Evolutionary conservation across 2,329 filamentous ascomycete species (phyloP).

Genomic region (Exophiala xenobiotica): DNA sequence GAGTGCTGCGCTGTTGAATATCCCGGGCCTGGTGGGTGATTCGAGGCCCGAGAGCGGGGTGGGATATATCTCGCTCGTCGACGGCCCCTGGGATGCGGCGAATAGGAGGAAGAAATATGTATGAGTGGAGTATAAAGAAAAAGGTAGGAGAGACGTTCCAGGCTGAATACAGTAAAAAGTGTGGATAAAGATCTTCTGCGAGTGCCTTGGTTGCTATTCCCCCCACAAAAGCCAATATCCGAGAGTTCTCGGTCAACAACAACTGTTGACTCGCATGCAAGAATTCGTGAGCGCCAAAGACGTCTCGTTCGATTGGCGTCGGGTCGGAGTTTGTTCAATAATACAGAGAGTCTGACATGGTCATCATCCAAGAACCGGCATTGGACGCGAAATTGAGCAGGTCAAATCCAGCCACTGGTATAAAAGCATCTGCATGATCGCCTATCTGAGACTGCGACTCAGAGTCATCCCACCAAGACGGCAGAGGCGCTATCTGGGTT

Average conservation of each 20-base stretch:
- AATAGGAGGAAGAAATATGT: background rate
- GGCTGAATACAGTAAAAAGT: too few species aligned
- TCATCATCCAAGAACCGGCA: background rate
- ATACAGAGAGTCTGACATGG: background rate
- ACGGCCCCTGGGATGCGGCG: background rate
- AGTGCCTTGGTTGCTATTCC: too few species aligned
- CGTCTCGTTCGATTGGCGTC: too few species aligned
- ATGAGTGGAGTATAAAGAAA: too few species aligned
- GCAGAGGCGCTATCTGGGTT: background rate
- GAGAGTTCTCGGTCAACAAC: too few species aligned
- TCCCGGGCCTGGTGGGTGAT: conserved; percentile 17
- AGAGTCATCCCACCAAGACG: background rate
- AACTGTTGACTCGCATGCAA: too few species aligned
- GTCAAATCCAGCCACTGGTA: background rate
- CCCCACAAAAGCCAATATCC: too few species aligned
- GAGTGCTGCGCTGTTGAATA: background rate
- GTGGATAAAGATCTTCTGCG: too few species aligned
- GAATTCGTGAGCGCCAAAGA: too few species aligned
- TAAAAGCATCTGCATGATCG: background rate
- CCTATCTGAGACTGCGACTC: background rate
- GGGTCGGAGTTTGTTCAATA: too few species aligned
- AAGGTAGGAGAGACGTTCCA: too few species aligned
- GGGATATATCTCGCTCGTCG: conserved; percentile 6
- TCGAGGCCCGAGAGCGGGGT: conserved; percentile 6
- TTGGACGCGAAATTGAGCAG: background rate